Base-by-base conservation (phyloP, 2,329 filamentous ascomycete genomes). In the Hirsutella minnesotensis region DNA sequence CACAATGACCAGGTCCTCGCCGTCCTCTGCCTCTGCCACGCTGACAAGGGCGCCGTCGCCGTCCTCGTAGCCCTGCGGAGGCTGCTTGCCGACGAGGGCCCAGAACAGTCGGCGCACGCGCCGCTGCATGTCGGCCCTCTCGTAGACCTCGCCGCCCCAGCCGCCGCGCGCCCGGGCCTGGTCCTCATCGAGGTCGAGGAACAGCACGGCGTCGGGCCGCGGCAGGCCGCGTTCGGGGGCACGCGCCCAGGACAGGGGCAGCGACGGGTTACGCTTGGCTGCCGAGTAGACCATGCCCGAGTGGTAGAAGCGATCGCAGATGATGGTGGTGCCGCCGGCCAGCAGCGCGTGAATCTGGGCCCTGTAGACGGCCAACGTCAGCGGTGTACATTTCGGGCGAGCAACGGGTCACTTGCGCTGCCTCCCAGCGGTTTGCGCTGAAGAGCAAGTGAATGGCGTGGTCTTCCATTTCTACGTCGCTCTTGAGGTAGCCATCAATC, bases 301-400 rank as follows among this genome's bases (percentile, higher is more conserved):
- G 68, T 95, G 90, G 60, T 94, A 94, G 67, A 96, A 98, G 39
- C 92, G 81, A 62, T 98, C 92, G 51, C 90, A 81, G 33, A 98
- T 70, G 27, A 98, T 73, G 0, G 79, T 92, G 18, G 72, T 80
- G 9, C 90, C 89, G 1, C 68, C 61, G 1, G 68, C 64, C 5
- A 95, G 62, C 5, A 75, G 66, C 1, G 62, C 44, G 16, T 67
- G 56, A 38, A 81, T 80, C 40, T 64, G 63, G 50, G 69, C 65
- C 2, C 73, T 77, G 46, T n/a, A n/a, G n/a, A n/a, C 7, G 16
- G 5, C 9, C 13, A 5, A 13, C 10, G 10, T 22, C 10, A 4
- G 13, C 34, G 16, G n/a, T 38, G 12, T 9, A 38, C 3, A n/a
- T 3, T 12, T 24, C 16, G 18, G 35, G 8, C 35, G 9, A 9